phyloP scores from a whole-genome alignment of 2,329 filamentous ascomycete genomes.

The Fusarium staphyleae region DNA sequence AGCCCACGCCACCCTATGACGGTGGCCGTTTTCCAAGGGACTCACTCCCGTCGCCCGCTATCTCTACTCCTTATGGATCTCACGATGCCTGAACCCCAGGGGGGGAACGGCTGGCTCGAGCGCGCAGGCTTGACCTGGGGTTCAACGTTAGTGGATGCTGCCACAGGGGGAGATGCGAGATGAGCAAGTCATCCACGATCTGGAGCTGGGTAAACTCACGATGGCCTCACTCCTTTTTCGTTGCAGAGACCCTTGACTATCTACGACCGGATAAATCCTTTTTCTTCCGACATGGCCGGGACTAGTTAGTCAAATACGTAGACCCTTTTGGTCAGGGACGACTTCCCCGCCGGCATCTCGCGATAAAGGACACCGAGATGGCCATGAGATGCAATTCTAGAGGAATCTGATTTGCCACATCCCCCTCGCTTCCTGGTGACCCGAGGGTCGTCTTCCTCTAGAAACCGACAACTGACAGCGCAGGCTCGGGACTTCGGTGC shows the following conservation, averaged over 20 bases:
- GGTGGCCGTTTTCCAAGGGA: constrained; percentile 21
- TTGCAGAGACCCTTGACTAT: too few species aligned
- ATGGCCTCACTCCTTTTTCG: neutral
- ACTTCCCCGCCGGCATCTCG: constrained; percentile 36
- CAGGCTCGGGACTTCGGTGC: constrained; percentile 12
- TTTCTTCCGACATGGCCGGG: neutral
- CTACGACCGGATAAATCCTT: neutral
- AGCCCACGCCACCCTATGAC: constrained; percentile 16
- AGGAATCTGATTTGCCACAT: constrained; percentile 12
- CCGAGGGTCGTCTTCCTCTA: constrained; percentile 5
- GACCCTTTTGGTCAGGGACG: too few species aligned
- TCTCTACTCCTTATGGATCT: neutral
- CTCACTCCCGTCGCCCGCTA: too few species aligned
- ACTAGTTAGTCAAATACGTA: too few species aligned
- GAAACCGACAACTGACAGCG: constrained; percentile 7
- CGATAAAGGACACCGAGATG: constrained; percentile 37
- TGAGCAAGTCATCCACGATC: constrained; percentile 5
- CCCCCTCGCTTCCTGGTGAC: constrained; percentile 9
- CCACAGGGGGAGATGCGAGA: neutral
- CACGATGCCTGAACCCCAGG: constrained; percentile 19
- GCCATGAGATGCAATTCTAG: constrained; percentile 7
- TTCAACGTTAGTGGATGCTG: constrained; percentile 21
- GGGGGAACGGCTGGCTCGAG: constrained; percentile 25
- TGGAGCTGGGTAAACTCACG: neutral
- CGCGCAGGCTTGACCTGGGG: neutral